phyloP scores from a whole-genome alignment of 345 rosid genomes.

The Arabidopsis suecica region DNA sequence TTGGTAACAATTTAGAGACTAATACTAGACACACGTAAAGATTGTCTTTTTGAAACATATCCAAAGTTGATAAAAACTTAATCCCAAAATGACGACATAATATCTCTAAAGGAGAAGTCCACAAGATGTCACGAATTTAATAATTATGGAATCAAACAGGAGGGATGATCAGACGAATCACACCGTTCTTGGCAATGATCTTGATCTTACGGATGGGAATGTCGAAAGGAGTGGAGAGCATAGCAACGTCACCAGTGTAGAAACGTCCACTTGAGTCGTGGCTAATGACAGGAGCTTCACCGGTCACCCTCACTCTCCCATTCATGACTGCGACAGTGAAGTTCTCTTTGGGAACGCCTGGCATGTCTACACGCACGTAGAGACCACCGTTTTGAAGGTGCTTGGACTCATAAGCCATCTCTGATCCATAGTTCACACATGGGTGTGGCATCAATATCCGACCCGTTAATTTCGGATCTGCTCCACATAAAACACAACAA shows the following conservation, averaged over 20 bases:
- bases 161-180: conserved; percentile 31
- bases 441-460: conserved; percentile 26
- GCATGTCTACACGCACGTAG: conserved; percentile 41
- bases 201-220: conserved; percentile 28
- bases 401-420: conserved; percentile 39
- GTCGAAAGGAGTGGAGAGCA: background rate
- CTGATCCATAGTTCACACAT: conserved; percentile 19
- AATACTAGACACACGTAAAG: too few relatives aligned
- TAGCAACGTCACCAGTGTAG: conserved; percentile 32
- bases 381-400: conserved; percentile 27
- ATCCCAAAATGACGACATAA: too few relatives aligned
- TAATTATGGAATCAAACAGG: conserved; percentile 17
- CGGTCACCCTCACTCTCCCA: conserved; percentile 20
- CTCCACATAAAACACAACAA: background rate
- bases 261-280: conserved; percentile 25
- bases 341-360: conserved; percentile 32
- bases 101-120: too few relatives aligned
- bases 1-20: too few relatives aligned
- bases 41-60: too few relatives aligned
- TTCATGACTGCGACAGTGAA: conserved; percentile 18
- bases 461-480: conserved; percentile 32
- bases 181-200: conserved; percentile 23
- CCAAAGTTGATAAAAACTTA: too few relatives aligned
- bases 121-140: too few relatives aligned
- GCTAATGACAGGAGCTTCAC: conserved; percentile 26